phyloP scores from a whole-genome alignment of 2,329 filamentous ascomycete genomes.

The Trichoderma oligosporum region DNA sequence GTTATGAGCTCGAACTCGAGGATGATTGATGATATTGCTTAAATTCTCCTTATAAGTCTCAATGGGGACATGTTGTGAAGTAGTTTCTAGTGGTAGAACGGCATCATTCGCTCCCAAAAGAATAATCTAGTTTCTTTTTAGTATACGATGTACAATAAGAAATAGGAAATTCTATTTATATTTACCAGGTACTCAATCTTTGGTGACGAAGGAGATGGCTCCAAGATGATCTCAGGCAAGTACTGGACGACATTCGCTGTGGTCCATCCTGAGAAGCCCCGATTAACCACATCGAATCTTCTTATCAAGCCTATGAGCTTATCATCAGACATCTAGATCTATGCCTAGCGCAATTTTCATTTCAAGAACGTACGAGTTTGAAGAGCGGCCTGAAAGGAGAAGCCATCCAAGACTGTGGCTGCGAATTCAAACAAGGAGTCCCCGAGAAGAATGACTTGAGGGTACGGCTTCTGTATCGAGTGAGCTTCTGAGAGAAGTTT shows the following conservation, averaged over 20 bases:
- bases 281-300: conserved; percentile 80
- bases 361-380: conserved; percentile 54
- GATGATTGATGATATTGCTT: conserved; percentile 66
- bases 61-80: conserved; percentile 74
- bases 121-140: conserved; percentile 51
- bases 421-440: conserved; percentile 80
- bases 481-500: background rate
- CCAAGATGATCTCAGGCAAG: conserved; percentile 67
- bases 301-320: conserved; percentile 63
- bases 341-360: background rate
- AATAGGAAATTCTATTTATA: background rate
- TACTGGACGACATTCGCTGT: conserved; percentile 68
- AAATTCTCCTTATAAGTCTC: conserved; percentile 72
- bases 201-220: conserved; percentile 53
- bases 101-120: conserved; percentile 93
- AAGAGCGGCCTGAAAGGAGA: conserved; percentile 69
- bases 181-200: conserved; percentile 65
- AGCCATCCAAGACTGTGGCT: conserved; percentile 59
- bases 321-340: background rate
- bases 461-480: conserved; percentile 49
- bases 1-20: conserved; percentile 63
- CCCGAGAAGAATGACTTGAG: conserved; percentile 79
- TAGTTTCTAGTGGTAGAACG: conserved; percentile 58
- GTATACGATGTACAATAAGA: background rate
- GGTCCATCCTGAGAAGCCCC: conserved; percentile 84